Base-by-base conservation (phyloP, 2,329 filamentous ascomycete genomes). In the Monilinia aucupariae region DNA sequence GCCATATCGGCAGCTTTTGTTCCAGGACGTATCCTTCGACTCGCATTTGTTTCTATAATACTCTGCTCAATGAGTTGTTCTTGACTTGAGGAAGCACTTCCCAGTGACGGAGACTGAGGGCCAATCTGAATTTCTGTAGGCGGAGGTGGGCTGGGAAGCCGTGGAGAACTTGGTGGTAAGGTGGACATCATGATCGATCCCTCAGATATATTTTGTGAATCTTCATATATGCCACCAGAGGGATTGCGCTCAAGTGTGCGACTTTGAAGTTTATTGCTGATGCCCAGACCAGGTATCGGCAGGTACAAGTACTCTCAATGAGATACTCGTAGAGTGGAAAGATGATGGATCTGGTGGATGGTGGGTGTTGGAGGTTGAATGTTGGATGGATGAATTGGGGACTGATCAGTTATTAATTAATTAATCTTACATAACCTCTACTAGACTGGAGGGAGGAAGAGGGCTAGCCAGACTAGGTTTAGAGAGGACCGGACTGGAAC, bases 1-100 rank as follows among this genome's bases (percentile, higher is more conserved):
- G 90, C 89, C 90, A 99, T 97, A 71, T 97, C 91, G 62, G 85
- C 85, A n/a, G 92, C 86, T 75, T 89, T 94, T 51, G 92, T 97
- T 62, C 94, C 94, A 6, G 92, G 92, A 60, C 93, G 89, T 78
- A 99, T 96, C 71, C 94, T 85, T 68, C 94, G 82, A 71, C 85
- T 88, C 27, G 92, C 85, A 71, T 89, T 90, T 70, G 87, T 85
- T 68, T 94, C 89, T 69, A 87, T 81, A 68, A 81, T 81, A 71
- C 75, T 82, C 75, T 82, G 81, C 74, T 86, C 85, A 72, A 85
- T 72, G 64, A 77, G 71, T 72, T 81, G 77, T 71, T 85, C 76
- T 83, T 84, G 74, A 81, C 83, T 80, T 78, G 83, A 76, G 71
- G 83, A 73, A 74, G 87, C 76, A 58, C 85, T 76, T 56, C 85